Conservation (phyloP, 2,329 filamentous ascomycete species). For the Talaromyces islandicus region DNA sequence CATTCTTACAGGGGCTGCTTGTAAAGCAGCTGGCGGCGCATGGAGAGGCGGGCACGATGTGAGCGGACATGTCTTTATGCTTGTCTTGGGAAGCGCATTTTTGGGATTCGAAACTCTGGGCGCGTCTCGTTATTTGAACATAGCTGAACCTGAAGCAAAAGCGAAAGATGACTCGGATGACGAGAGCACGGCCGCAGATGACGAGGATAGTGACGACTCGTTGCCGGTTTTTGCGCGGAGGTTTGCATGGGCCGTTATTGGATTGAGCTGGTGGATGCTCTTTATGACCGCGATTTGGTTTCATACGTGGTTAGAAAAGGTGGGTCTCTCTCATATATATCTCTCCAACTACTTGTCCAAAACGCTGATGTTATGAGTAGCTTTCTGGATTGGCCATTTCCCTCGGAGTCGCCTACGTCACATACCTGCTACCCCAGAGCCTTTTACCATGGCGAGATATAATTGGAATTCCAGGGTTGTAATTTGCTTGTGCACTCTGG, state of each 20-base stretch:
- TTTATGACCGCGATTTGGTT: conserved; percentile 98
- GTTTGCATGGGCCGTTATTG: conserved; percentile 54
- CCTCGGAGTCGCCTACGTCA: conserved; percentile 41
- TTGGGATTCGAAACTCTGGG: conserved; percentile 74
- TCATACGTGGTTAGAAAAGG: conserved; percentile 98
- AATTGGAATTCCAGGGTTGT: conserved; percentile 35
- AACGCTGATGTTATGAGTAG: conserved; percentile 21
- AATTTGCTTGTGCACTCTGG: background rate
- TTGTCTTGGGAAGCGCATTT: conserved; percentile 77
- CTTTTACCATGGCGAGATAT: conserved; percentile 39
- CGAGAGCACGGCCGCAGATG: conserved; percentile 12
- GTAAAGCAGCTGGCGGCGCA: conserved; percentile 71
- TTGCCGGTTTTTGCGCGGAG: conserved; percentile 51
- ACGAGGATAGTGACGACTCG: conserved; percentile 18
- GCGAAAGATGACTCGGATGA: conserved; percentile 30
- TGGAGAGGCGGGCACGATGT: conserved; percentile 97
- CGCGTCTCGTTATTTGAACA: conserved; percentile 54
- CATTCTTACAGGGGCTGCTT: conserved; percentile 68
- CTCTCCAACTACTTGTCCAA: too few species aligned
- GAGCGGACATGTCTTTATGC: conserved; percentile 87
- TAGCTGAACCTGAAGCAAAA: conserved; percentile 31
- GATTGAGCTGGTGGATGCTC: conserved; percentile 85
- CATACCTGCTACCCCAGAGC: conserved; percentile 47
- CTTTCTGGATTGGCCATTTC: conserved; percentile 47
- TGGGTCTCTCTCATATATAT: conserved; percentile 33